A percentile compares a stretch with the other conserved stretches of the same genome.
phyloP scores from a whole-genome alignment of 108 stramenopile species.

The Pelagomonas calceolata region DNA sequence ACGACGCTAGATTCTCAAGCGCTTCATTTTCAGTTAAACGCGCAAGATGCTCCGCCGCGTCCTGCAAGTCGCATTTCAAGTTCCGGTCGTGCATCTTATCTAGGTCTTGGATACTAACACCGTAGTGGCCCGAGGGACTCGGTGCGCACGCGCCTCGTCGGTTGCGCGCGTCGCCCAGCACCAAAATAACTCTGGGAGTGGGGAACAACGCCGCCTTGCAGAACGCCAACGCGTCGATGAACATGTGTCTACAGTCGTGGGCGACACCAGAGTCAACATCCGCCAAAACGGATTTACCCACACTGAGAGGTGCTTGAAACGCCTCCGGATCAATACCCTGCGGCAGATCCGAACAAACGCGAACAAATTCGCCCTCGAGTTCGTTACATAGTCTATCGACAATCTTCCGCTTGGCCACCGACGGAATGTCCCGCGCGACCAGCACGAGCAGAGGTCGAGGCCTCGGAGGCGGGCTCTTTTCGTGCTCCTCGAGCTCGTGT shows the following conservation, averaged over 20 bases:
- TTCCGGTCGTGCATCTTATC: conserved; percentile 1
- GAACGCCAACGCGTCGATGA: conserved; percentile 3
- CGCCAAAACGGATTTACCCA: conserved; percentile 2
- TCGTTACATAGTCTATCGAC: neutral
- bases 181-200: conserved; percentile 1
- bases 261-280: conserved; percentile 8
- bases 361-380: conserved; percentile 8
- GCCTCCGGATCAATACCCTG: conserved; percentile 8
- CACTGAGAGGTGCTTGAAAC: conserved; percentile 5
- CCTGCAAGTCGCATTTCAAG: conserved; percentile 4
- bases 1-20: neutral
- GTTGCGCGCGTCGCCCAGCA: conserved; percentile 3
- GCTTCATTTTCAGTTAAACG: neutral
- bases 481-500: no score
- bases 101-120: conserved; percentile 6
- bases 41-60: neutral
- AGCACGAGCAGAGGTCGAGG: conserved; percentile 5
- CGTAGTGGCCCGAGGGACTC: conserved; percentile 1
- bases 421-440: conserved; percentile 2
- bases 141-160: neutral
- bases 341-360: neutral
- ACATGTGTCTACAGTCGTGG: neutral
- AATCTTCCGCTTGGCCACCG: conserved; percentile 12
- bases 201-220: conserved; percentile 9
- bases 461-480: neutral